Evolutionary conservation across 2,329 filamentous ascomycete genomes (phyloP).

Genomic region (Xylariales sp.): DNA sequence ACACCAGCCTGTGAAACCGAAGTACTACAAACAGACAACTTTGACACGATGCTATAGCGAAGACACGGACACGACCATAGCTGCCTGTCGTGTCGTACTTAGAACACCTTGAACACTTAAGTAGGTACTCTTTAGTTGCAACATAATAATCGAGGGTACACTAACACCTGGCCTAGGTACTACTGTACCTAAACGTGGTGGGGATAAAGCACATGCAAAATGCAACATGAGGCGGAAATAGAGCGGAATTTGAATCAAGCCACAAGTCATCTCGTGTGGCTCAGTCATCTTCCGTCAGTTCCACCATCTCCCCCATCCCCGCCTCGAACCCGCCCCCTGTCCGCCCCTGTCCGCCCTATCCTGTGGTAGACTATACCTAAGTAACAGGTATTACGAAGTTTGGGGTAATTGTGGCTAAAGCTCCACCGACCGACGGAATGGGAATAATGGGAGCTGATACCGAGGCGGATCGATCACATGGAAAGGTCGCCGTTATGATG

Average conservation of each 20-base stretch:
- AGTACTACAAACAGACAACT: slow-evolving; percentile 1
- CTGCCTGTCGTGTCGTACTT: no score
- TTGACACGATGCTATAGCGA: background rate
- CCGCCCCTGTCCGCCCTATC: background rate
- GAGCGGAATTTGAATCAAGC: slow-evolving; percentile 10
- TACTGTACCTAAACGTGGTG: background rate
- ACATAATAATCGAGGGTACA: no score
- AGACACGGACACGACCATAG: no score
- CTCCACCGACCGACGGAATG: slow-evolving; percentile 5
- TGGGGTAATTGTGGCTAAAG: slow-evolving; percentile 34
- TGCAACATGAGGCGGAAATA: slow-evolving; percentile 1
- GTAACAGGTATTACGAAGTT: background rate
- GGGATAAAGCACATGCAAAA: slow-evolving; percentile 28
- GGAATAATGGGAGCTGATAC: slow-evolving; percentile 23
- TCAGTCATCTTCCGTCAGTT: background rate
- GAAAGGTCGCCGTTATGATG: slow-evolving; percentile 25
- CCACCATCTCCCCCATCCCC: no score
- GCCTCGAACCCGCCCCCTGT: no score
- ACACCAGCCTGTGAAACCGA: slow-evolving; percentile 6
- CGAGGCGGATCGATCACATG: slow-evolving; percentile 39
- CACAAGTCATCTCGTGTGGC: slow-evolving; percentile 23
- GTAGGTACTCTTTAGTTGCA: no score
- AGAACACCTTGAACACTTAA: no score
- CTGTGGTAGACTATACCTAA: no score
- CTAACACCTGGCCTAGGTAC: no score